These are phyloP conservation scores for Saccharomyces jurei DNA, from an alignment of 805 yeast species.

Conservation along the genomic window DNA sequence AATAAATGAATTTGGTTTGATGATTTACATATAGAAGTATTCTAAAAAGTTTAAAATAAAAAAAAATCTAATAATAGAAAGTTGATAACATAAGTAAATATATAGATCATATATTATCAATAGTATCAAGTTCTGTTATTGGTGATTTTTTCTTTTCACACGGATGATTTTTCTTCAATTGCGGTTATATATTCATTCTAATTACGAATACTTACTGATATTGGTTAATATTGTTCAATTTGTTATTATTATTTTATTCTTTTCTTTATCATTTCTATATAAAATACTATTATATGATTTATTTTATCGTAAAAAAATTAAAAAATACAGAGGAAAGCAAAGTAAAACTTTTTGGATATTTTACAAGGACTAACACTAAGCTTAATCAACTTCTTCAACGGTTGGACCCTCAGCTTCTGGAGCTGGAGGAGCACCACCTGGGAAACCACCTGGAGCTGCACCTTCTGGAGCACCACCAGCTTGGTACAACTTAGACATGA, in stretches of 20 bases:
- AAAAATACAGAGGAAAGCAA: neutral
- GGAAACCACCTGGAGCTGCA: constrained; percentile 50
- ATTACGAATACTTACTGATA: no score
- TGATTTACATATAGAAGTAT: neutral
- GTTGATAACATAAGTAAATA: neutral
- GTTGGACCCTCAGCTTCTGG: constrained; percentile 63
- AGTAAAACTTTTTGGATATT: neutral
- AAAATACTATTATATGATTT: neutral
- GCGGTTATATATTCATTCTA: no score
- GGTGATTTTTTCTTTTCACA: no score
- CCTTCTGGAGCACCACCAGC: constrained; percentile 74
- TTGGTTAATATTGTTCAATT: neutral
- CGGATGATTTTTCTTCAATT: no score
- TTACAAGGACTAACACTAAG: neutral
- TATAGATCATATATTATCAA: neutral
- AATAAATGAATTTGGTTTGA: neutral
- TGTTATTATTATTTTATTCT: neutral
- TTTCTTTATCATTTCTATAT: neutral
- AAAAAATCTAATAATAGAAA: neutral
- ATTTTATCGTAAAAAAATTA: neutral
- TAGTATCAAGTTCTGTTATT: neutral
- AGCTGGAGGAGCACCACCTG: constrained; percentile 56
- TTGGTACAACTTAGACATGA: constrained; percentile 93
- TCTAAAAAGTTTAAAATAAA: neutral
- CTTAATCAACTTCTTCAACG: constrained; percentile 73